These are phyloP conservation scores for Hypholoma sublateritium DNA, from an alignment of 768 basidiomycete genomes.

Conservation along the genomic window DNA sequence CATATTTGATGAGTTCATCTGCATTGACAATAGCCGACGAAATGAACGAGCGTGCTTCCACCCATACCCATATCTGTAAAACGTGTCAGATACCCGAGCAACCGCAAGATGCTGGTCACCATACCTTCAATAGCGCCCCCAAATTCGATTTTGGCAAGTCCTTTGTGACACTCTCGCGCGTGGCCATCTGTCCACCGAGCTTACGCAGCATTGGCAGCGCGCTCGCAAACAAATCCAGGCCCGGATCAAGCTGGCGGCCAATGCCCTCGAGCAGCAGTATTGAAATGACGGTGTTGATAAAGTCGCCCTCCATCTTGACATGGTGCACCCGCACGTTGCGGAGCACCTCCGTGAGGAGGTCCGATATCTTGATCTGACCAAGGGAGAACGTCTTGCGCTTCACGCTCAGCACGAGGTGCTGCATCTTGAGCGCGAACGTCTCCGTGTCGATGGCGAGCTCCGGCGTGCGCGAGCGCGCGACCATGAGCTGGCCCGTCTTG, in stretches of 20 bases:
- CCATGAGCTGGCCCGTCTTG: conserved; percentile 92
- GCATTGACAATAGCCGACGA: conserved; percentile 75
- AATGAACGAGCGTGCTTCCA: conserved; percentile 89
- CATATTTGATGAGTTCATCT: conserved; percentile 86
- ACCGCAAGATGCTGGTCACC: conserved; percentile 13
- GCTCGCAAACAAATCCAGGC: conserved; percentile 92
- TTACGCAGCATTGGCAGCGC: conserved; percentile 92
- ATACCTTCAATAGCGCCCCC: conserved; percentile 86
- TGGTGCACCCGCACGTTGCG: conserved; percentile 86
- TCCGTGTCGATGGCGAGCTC: conserved; percentile 89
- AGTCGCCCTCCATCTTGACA: conserved; percentile 98
- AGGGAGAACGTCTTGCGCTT: conserved; percentile 97
- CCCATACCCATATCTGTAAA: conserved; percentile 83
- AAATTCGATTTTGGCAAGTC: conserved; percentile 70
- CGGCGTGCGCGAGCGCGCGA: conserved; percentile 90
- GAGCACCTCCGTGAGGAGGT: conserved; percentile 88
- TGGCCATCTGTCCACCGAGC: conserved; percentile 89
- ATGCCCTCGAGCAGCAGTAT: conserved; percentile 95
- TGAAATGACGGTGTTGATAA: conserved; percentile 96
- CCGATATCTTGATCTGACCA: conserved; percentile 94
- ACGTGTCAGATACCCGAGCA: conserved; percentile 7
- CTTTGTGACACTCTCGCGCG: conserved; percentile 53
- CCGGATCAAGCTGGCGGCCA: conserved; percentile 89
- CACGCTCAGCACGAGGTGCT: conserved; percentile 89
- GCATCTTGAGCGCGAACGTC: conserved; percentile 97